A percentile compares a stretch with the other conserved stretches of the same genome.
Conservation (phyloP, 2,329 filamentous ascomycete species). For the Trichoderma sp. region DNA sequence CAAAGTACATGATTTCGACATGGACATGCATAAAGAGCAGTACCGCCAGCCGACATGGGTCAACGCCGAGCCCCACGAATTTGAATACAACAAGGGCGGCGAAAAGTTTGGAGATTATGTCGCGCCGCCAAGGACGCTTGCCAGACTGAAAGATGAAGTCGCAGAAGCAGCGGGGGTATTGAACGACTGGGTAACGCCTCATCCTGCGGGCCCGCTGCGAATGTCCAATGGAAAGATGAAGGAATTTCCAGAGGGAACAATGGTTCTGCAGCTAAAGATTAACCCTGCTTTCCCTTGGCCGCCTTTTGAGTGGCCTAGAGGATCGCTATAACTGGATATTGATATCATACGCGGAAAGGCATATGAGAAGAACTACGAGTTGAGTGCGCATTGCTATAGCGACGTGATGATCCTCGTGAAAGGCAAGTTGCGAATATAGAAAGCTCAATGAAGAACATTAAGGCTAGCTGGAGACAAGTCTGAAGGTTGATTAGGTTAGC, state of each 20-base stretch:
- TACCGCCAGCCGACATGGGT: slow-evolving; percentile 8
- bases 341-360: not conserved
- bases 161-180: not conserved
- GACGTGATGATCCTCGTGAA: too few relatives aligned
- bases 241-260: slow-evolving; percentile 30
- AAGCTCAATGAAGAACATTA: too few relatives aligned
- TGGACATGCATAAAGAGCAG: slow-evolving; percentile 26
- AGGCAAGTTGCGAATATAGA: too few relatives aligned
- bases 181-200: not conserved
- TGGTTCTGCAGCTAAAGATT: slow-evolving; percentile 26
- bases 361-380: not conserved
- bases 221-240: slow-evolving; percentile 28
- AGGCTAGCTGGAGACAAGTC: too few relatives aligned
- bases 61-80: slow-evolving; percentile 30
- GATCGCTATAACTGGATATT: not conserved
- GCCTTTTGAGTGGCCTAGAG: slow-evolving; percentile 9
- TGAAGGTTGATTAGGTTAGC: too few relatives aligned
- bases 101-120: not conserved
- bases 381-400: too few relatives aligned
- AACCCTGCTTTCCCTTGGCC: slow-evolving; percentile 28
- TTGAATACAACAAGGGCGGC: slow-evolving; percentile 26
- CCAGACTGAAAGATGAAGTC: slow-evolving; percentile 8
- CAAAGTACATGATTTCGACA: slow-evolving; percentile 11
- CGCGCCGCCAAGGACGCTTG: not conserved
- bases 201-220: slow-evolving; percentile 2